phyloP scores from a whole-genome alignment of 331 rosid genomes.

The Dryas integrifolia region DNA sequence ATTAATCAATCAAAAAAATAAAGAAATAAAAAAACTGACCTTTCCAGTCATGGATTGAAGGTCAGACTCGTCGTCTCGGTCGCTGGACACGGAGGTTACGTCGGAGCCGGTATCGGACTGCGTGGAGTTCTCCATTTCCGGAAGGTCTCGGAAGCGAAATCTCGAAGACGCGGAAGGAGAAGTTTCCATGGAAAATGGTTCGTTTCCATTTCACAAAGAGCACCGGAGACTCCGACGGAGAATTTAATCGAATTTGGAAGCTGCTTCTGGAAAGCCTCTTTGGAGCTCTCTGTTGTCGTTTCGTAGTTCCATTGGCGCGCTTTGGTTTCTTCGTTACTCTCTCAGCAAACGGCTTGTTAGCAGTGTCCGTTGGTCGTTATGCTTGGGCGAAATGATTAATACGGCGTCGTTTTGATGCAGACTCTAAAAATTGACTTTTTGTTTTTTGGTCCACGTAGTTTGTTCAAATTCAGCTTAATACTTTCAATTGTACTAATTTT shows the following conservation, averaged over 20 bases:
- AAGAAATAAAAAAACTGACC: slow-evolving; percentile 19
- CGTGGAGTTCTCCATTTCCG: slow-evolving; percentile 36
- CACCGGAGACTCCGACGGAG: background rate
- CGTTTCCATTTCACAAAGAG: slow-evolving; percentile 6
- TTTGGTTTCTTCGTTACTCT: slow-evolving; percentile 37
- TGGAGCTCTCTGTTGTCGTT: slow-evolving; percentile 22
- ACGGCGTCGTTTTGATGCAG: no score
- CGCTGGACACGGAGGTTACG: slow-evolving; percentile 35
- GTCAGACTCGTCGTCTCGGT: slow-evolving; percentile 32
- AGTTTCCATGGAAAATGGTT: slow-evolving; percentile 43
- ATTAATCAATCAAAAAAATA: background rate
- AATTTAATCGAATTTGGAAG: slow-evolving; percentile 18
- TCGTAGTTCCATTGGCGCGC: slow-evolving; percentile 23
- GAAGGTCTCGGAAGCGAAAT: slow-evolving; percentile 67
- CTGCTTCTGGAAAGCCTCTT: background rate
- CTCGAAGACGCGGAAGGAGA: slow-evolving; percentile 39
- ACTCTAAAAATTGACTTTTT: no score
- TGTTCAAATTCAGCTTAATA: no score
- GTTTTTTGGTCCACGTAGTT: no score
- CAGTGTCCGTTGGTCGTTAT: background rate
- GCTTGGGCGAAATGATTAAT: no score
- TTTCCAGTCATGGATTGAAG: slow-evolving; percentile 65
- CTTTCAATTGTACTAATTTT: no score
- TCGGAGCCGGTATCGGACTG: slow-evolving; percentile 44
- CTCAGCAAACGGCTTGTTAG: background rate